phyloP scores from a whole-genome alignment of 2,329 filamentous ascomycete genomes.

The Aaosphaeria pasadenensis region DNA sequence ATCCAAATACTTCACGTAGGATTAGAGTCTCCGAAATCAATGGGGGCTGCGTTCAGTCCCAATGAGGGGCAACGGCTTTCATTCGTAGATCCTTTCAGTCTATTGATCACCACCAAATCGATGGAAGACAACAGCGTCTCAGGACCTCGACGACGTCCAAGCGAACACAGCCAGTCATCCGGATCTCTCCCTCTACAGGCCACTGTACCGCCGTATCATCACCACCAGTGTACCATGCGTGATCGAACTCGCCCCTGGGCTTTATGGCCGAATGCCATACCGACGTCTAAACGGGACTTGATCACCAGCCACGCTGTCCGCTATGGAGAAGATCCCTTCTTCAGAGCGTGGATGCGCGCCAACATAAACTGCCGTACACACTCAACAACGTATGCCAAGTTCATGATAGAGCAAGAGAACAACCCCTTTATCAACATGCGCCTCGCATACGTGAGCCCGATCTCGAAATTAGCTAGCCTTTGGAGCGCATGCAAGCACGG shows the following conservation, averaged over 20 bases:
- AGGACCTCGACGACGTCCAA: constrained; percentile 1
- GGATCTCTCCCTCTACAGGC: background rate
- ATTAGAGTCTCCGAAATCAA: constrained; percentile 2
- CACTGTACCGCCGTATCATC: constrained; percentile 6
- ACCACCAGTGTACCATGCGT: constrained; percentile 9
- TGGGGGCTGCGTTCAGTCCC: background rate
- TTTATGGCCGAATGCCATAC: constrained; percentile 24
- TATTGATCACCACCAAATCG: background rate
- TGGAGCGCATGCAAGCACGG: constrained; percentile 5
- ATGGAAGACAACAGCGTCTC: background rate
- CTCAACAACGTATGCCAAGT: constrained; percentile 19
- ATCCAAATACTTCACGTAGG: constrained; percentile 18
- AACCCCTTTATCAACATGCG: constrained; percentile 20
- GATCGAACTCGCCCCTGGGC: constrained; percentile 19
- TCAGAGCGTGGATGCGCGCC: constrained; percentile 21
- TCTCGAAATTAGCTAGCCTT: constrained; percentile 2
- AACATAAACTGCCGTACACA: constrained; percentile 18
- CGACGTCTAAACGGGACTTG: constrained; percentile 13
- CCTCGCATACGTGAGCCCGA: constrained; percentile 12
- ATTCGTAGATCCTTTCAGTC: constrained; percentile 16
- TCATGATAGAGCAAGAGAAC: constrained; percentile 21
- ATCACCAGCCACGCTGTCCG: constrained; percentile 15
- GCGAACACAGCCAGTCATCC: constrained; percentile 2
- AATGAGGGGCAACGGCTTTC: background rate
- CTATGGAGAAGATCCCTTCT: constrained; percentile 23